Percentiles rank a stretch among this genome's conserved stretches.
These are phyloP conservation scores for Mycena venus DNA, from an alignment of 768 basidiomycete genomes.

Conservation along the genomic window DNA sequence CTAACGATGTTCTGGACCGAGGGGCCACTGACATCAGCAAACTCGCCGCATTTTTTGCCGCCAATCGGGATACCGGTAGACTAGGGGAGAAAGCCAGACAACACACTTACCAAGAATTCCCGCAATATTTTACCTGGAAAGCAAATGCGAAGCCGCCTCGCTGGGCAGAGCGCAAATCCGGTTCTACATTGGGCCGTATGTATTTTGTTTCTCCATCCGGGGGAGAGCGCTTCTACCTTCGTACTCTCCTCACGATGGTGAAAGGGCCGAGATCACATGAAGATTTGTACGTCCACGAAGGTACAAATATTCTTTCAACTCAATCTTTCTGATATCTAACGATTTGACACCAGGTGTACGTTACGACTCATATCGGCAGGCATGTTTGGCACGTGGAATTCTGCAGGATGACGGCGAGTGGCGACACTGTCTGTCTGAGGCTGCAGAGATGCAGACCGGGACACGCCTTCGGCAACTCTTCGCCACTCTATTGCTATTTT, in stretches of 20 bases:
- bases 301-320: neutral
- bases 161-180: constrained; percentile 46
- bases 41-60: constrained; percentile 48
- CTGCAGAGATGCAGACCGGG: constrained; percentile 48
- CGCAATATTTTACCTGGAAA: constrained; percentile 45
- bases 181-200: constrained; percentile 56
- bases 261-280: constrained; percentile 39
- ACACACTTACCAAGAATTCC: constrained; percentile 55
- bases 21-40: constrained; percentile 41
- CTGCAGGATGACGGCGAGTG: constrained; percentile 58
- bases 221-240: constrained; percentile 48
- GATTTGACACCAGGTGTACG: neutral
- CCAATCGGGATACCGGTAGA: constrained; percentile 35
- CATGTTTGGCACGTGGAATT: constrained; percentile 47
- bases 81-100: constrained; percentile 34
- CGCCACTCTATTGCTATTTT: constrained; percentile 38
- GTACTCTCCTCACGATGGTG: constrained; percentile 48
- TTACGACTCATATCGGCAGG: constrained; percentile 34
- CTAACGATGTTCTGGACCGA: constrained; percentile 36
- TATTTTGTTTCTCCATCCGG: constrained; percentile 48
- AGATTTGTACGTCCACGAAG: constrained; percentile 8
- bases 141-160: neutral
- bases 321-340: too few relatives aligned
- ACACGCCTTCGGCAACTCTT: constrained; percentile 47
- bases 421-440: constrained; percentile 52